Evolutionary conservation across 2,329 filamentous ascomycete species (phyloP).

Genomic region (Thyridium curvatum): DNA sequence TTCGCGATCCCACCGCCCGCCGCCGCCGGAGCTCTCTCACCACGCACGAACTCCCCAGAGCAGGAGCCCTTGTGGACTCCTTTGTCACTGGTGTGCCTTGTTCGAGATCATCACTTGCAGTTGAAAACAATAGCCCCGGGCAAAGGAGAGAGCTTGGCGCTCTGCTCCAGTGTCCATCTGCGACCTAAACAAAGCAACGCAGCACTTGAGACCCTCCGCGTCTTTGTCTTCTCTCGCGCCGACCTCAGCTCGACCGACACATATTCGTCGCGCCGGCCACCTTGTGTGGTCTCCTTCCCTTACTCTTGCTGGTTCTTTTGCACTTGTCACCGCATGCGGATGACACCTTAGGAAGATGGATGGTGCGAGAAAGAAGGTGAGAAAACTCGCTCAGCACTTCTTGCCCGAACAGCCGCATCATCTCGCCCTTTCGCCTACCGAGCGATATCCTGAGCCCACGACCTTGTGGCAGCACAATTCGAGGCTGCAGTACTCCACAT

Average conservation of each 20-base stretch:
- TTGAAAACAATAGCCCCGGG: constrained; percentile 1
- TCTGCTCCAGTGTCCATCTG: constrained; percentile 15
- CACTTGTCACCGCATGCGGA: background rate
- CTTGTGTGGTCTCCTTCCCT: background rate
- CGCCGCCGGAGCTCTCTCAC: too few species aligned
- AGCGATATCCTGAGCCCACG: constrained; percentile 37
- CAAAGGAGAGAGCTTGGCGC: constrained; percentile 16
- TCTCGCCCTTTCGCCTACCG: constrained; percentile 41
- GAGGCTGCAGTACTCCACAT: constrained; percentile 50
- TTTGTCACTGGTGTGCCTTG: too few species aligned
- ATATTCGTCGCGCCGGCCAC: background rate
- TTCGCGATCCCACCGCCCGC: too few species aligned
- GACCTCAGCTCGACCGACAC: too few species aligned
- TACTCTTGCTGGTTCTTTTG: background rate
- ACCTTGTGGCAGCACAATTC: constrained; percentile 35
- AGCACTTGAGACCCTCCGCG: too few species aligned
- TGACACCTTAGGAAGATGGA: constrained; percentile 12
- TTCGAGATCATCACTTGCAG: too few species aligned
- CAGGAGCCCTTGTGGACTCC: too few species aligned
- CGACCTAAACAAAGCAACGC: background rate
- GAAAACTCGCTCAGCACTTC: constrained; percentile 13
- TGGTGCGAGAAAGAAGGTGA: constrained; percentile 13
- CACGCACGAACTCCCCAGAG: too few species aligned
- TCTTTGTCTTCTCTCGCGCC: too few species aligned
- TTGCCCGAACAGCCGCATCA: constrained; percentile 30